A percentile compares a stretch with the other conserved stretches of the same genome.
Evolutionary conservation across 2,329 filamentous ascomycete species (phyloP).

Genomic region (Blastomyces silverae): DNA sequence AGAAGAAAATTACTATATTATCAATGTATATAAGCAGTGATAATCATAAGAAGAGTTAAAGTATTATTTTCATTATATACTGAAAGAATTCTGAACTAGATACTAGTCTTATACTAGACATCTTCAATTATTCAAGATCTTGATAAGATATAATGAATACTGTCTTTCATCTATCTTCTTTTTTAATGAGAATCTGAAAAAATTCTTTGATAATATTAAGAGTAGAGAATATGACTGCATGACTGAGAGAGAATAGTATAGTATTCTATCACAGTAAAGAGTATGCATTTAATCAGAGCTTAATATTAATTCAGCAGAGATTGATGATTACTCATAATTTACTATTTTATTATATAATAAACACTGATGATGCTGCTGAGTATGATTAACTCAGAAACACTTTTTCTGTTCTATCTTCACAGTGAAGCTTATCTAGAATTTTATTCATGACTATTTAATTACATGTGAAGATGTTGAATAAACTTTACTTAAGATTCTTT

Average conservation of each 20-base stretch:
- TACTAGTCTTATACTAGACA: not conserved
- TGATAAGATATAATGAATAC: slow-evolving; percentile 4
- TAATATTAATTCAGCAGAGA: not conserved
- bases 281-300: not conserved
- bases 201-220: slow-evolving; percentile 11
- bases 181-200: slow-evolving; percentile 7
- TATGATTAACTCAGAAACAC: not conserved
- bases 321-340: not conserved
- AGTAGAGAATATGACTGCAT: slow-evolving; percentile 9
- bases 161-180: slow-evolving; percentile 12
- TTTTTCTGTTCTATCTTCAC: not conserved
- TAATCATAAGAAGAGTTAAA: not conserved
- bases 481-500: not conserved
- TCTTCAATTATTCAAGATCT: not conserved
- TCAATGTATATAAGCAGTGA: slow-evolving; percentile 11
- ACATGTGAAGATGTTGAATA: not conserved
- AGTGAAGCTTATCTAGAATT: not conserved
- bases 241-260: not conserved
- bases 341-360: slow-evolving; percentile 5
- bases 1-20: slow-evolving; percentile 9
- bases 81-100: slow-evolving; percentile 11
- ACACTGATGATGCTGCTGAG: not conserved
- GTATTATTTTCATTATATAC: slow-evolving; percentile 12
- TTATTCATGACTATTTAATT: slow-evolving; percentile 1
- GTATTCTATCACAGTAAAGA: not conserved